phyloP scores from a whole-genome alignment of 2,329 filamentous ascomycete genomes.

The Chrysoporthe puriensis region DNA sequence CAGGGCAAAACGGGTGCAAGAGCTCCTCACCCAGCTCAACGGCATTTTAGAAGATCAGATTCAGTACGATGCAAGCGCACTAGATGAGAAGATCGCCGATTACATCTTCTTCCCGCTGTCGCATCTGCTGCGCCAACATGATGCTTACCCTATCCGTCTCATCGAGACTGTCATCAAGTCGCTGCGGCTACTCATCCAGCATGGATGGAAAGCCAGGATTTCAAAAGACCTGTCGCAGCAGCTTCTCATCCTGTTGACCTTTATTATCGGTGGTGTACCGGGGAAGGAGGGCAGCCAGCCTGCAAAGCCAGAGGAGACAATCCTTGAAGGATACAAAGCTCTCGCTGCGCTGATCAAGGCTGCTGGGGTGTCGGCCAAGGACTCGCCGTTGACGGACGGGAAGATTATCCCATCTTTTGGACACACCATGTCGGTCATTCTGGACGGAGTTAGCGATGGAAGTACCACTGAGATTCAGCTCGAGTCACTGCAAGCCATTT shows the following conservation, averaged over 20 bases:
- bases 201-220: slow-evolving; percentile 79
- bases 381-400: slow-evolving; percentile 54
- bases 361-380: slow-evolving; percentile 52
- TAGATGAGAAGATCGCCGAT: slow-evolving; percentile 86
- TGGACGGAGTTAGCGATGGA: slow-evolving; percentile 72
- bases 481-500: slow-evolving; percentile 68
- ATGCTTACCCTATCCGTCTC: slow-evolving; percentile 69
- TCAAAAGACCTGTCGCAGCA: slow-evolving; percentile 77
- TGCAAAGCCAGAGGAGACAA: slow-evolving; percentile 71
- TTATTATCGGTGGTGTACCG: slow-evolving; percentile 76
- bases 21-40: slow-evolving; percentile 50
- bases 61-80: slow-evolving; percentile 46
- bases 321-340: slow-evolving; percentile 70
- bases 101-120: slow-evolving; percentile 95
- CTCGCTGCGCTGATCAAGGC: slow-evolving; percentile 68
- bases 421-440: slow-evolving; percentile 77
- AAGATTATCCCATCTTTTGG: slow-evolving; percentile 77
- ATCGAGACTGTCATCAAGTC: slow-evolving; percentile 79
- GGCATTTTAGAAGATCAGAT: slow-evolving; percentile 50
- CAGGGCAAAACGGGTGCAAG: slow-evolving; percentile 47
- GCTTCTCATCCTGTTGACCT: slow-evolving; percentile 80
- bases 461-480: slow-evolving; percentile 70
- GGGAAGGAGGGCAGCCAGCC: slow-evolving; percentile 52
- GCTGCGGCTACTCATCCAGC: slow-evolving; percentile 70
- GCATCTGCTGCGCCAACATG: slow-evolving; percentile 78